These are phyloP conservation scores for Sporothrix brunneoviolacea DNA, from an alignment of 2,329 filamentous ascomycete genomes.

Conservation along the genomic window DNA sequence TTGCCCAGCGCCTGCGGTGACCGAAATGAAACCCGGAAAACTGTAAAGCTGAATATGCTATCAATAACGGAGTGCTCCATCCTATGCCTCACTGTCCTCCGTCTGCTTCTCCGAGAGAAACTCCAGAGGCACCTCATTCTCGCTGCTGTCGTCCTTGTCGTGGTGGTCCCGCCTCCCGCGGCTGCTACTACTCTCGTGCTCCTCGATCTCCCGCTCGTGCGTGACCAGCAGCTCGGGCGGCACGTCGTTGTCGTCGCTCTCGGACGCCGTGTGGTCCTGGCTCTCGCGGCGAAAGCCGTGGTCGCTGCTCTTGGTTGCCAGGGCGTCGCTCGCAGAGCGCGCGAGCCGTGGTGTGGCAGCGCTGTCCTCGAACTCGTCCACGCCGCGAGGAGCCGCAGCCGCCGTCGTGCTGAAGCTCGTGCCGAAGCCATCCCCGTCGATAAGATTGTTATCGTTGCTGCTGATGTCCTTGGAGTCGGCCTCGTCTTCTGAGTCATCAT, in stretches of 20 bases:
- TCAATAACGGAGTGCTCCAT: no score
- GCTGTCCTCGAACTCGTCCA: constrained; percentile 10
- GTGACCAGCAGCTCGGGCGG: constrained; percentile 35
- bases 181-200: constrained; percentile 25
- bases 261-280: constrained; percentile 18
- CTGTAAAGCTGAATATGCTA: no score
- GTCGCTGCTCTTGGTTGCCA: background rate
- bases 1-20: no score
- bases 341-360: constrained; percentile 26
- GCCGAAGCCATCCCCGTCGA: no score
- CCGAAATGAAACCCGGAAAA: no score
- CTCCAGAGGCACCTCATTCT: constrained; percentile 45
- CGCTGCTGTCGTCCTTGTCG: constrained; percentile 29
- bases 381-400: background rate
- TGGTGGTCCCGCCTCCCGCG: background rate
- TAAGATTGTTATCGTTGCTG: no score
- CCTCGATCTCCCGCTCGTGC: constrained; percentile 25
- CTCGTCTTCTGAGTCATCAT: constrained; percentile 10
- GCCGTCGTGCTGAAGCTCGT: background rate
- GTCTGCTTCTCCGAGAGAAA: constrained; percentile 41
- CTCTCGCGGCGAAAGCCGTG: constrained; percentile 18
- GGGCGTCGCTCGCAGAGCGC: constrained; percentile 21
- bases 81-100: no score
- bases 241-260: constrained; percentile 36
- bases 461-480: background rate